phyloP scores from a whole-genome alignment of 768 basidiomycete genomes.

The Tulasnella sp. region DNA sequence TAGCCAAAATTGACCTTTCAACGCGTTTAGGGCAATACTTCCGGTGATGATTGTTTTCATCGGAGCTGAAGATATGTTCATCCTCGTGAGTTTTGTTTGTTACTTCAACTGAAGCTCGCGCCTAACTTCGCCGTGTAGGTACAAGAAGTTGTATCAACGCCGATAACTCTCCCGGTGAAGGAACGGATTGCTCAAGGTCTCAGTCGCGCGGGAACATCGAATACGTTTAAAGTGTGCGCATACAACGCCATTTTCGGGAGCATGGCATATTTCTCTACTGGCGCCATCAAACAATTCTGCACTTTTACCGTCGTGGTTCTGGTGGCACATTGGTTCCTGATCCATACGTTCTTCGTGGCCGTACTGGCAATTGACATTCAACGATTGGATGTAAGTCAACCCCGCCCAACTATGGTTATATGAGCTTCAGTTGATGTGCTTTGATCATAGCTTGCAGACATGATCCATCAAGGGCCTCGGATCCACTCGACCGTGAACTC shows the following conservation, averaged over 20 bases:
- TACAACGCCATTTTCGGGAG: conserved; percentile 73
- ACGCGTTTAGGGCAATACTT: conserved; percentile 55
- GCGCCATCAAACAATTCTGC: conserved; percentile 86
- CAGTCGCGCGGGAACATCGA: conserved; percentile 79
- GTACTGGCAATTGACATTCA: conserved; percentile 95
- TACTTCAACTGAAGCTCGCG: background rate
- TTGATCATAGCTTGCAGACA: conserved; percentile 60
- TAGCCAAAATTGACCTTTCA: conserved; percentile 16
- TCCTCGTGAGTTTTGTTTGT: conserved; percentile 44
- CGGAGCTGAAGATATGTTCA: conserved; percentile 96
- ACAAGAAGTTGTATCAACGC: conserved; percentile 73
- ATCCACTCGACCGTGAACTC: conserved; percentile 35
- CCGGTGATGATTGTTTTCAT: conserved; percentile 93
- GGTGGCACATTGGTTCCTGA: conserved; percentile 94
- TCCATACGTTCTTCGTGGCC: conserved; percentile 91
- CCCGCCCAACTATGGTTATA: background rate
- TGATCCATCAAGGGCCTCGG: conserved; percentile 60
- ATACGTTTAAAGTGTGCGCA: conserved; percentile 81
- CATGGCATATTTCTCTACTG: conserved; percentile 60
- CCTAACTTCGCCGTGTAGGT: conserved; percentile 39
- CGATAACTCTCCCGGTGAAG: conserved; percentile 78
- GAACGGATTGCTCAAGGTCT: conserved; percentile 86
- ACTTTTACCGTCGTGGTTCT: conserved; percentile 88
- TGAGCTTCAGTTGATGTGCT: background rate
- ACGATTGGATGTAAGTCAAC: conserved; percentile 57